phyloP scores from a whole-genome alignment of 352 stramenopile species.

The Globisporangium spinosum region DNA sequence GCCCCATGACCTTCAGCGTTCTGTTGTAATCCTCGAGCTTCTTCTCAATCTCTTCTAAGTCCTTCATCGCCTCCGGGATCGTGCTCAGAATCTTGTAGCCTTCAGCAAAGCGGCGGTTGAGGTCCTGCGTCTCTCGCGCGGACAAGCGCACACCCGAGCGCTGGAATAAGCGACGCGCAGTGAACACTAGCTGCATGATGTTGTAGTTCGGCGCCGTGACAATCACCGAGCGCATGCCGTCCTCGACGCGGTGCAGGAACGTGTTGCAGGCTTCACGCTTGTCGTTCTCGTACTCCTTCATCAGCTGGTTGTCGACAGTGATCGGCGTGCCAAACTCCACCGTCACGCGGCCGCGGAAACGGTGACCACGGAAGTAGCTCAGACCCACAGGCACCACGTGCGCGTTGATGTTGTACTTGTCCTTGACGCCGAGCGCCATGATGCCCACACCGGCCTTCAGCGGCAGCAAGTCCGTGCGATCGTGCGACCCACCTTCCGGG shows the following conservation, averaged over 20 bases:
- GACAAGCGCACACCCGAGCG: slow-evolving; percentile 79
- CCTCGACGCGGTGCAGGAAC: slow-evolving; percentile 79
- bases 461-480: slow-evolving; percentile 95
- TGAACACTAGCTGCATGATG: slow-evolving; percentile 94
- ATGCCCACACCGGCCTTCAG: slow-evolving; percentile 97
- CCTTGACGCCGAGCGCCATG: slow-evolving; percentile 95
- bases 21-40: slow-evolving; percentile 86
- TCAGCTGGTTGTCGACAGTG: slow-evolving; percentile 73
- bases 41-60: slow-evolving; percentile 57
- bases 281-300: slow-evolving; percentile 87
- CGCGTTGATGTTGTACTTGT: slow-evolving; percentile 95
- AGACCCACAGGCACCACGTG: slow-evolving; percentile 96
- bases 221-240: slow-evolving; percentile 91
- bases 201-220: slow-evolving; percentile 97
- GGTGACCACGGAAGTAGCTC: slow-evolving; percentile 97
- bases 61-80: slow-evolving; percentile 51
- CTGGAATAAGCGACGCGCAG: slow-evolving; percentile 93
- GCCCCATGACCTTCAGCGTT: slow-evolving; percentile 80
- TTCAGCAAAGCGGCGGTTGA: slow-evolving; percentile 91
- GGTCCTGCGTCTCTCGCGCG: slow-evolving; percentile 89
- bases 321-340: slow-evolving; percentile 96
- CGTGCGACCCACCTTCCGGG: slow-evolving; percentile 96
- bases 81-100: slow-evolving; percentile 84
- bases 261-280: slow-evolving; percentile 80
- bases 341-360: slow-evolving; percentile 94